Percentiles rank a stretch among this genome's conserved stretches.
These are phyloP conservation scores for Nigrospora oryzae DNA, from an alignment of 2,329 filamentous ascomycete genomes.

Conservation along the genomic window DNA sequence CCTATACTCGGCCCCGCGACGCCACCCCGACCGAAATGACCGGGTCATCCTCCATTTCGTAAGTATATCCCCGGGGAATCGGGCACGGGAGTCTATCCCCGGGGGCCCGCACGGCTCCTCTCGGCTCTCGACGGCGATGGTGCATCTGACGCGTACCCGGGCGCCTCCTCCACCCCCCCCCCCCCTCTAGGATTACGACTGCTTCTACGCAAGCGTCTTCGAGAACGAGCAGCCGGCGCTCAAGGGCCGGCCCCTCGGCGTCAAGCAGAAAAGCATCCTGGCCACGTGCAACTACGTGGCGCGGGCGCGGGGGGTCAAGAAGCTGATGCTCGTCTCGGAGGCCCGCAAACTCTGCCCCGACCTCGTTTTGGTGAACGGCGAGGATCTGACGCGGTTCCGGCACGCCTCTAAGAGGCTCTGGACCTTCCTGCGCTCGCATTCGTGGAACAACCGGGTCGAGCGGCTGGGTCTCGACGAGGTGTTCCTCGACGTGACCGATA, in stretches of 20 bases:
- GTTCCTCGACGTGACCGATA: slow-evolving; percentile 75
- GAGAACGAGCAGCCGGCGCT: slow-evolving; percentile 72
- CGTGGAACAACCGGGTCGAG: slow-evolving; percentile 74
- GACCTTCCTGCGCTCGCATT: slow-evolving; percentile 60
- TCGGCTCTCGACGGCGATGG: not conserved
- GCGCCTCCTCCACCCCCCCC: slow-evolving; percentile 2
- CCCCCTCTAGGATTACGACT: slow-evolving; percentile 62
- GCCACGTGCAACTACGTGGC: slow-evolving; percentile 95
- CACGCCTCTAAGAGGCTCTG: slow-evolving; percentile 79
- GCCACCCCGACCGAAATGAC: slow-evolving; percentile 10
- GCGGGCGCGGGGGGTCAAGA: slow-evolving; percentile 61
- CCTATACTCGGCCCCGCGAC: no score
- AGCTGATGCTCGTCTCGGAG: slow-evolving; percentile 79
- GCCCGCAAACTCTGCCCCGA: slow-evolving; percentile 76
- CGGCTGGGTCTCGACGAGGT: slow-evolving; percentile 88
- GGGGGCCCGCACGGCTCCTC: not conserved
- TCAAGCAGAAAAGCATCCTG: slow-evolving; percentile 88
- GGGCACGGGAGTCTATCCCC: no score
- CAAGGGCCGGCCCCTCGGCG: slow-evolving; percentile 65
- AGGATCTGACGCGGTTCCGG: slow-evolving; percentile 78
- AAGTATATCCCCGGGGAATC: slow-evolving; percentile 16
- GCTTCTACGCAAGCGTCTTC: slow-evolving; percentile 90
- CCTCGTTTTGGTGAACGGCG: slow-evolving; percentile 75
- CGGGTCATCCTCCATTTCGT: slow-evolving; percentile 79
- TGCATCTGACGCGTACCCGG: not conserved